Percentiles rank a stretch among this genome's conserved stretches.
phyloP scores from a whole-genome alignment of 495 filamentous ascomycete species.

The Aeminium ludgeri region DNA sequence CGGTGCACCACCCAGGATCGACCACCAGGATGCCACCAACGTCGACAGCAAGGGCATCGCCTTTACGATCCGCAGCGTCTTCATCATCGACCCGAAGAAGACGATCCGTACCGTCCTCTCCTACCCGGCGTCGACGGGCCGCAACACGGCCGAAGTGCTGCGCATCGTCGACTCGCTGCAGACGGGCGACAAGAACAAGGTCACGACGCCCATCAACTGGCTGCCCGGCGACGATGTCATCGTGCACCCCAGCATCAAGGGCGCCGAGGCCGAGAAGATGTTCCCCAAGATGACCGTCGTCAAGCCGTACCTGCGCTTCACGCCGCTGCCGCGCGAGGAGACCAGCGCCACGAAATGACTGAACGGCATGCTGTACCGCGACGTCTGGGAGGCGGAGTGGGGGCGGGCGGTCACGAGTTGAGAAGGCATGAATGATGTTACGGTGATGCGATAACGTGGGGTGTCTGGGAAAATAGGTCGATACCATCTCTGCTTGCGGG shows the following conservation, averaged over 20 bases:
- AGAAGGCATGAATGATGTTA: too few relatives aligned
- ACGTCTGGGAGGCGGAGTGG: conserved; percentile 14
- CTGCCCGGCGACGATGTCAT: conserved; percentile 56
- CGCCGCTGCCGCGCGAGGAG: conserved; percentile 27
- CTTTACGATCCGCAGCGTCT: conserved; percentile 97
- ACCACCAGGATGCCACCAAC: conserved; percentile 70
- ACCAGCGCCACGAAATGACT: conserved; percentile 22
- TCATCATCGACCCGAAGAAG: conserved; percentile 98
- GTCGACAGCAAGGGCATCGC: conserved; percentile 42
- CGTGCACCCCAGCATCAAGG: conserved; percentile 75
- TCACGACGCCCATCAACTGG: conserved; percentile 54
- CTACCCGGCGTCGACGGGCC: conserved; percentile 93
- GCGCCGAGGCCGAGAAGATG: conserved; percentile 67
- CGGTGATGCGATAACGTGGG: too few relatives aligned
- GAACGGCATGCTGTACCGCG: conserved; percentile 3
- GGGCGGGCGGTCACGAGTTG: conserved; percentile 1
- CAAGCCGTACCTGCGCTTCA: conserved; percentile 61
- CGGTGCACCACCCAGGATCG: conserved; percentile 40
- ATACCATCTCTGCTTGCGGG: too few relatives aligned
- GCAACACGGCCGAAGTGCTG: conserved; percentile 90
- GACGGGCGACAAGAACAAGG: conserved; percentile 88
- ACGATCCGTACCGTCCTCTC: conserved; percentile 89
- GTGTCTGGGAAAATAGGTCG: too few relatives aligned
- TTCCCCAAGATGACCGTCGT: conserved; percentile 85
- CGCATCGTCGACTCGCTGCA: conserved; percentile 91